A percentile compares a stretch with the other conserved stretches of the same genome.
Evolutionary conservation across 805 yeast species (phyloP).

Genomic region (Kuraishia borneana): DNA sequence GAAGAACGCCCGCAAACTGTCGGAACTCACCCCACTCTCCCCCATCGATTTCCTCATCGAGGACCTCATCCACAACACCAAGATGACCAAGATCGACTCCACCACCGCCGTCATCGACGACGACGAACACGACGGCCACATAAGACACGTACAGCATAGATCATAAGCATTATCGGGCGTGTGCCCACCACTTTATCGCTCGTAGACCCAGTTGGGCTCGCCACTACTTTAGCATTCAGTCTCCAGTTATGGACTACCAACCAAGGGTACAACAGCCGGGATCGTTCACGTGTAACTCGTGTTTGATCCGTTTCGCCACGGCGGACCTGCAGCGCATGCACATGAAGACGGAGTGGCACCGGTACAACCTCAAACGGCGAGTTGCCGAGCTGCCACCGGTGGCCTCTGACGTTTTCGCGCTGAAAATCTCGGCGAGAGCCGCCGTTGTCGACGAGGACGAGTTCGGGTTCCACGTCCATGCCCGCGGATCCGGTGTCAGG

Average conservation of each 20-base stretch:
- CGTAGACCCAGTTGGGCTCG: too few species aligned
- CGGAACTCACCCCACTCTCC: constrained; percentile 21
- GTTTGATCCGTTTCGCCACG: constrained; percentile 27
- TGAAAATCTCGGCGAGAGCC: constrained; percentile 6
- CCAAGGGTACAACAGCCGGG: constrained; percentile 1
- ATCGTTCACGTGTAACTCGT: constrained; percentile 25
- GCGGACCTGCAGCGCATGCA: constrained; percentile 33
- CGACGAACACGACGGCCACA: not conserved
- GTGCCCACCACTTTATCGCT: too few species aligned
- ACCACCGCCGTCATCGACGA: constrained; percentile 1
- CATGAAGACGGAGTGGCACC: constrained; percentile 40
- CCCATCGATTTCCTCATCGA: constrained; percentile 23
- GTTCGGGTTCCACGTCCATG: constrained; percentile 34
- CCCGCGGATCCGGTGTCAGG: constrained; percentile 12
- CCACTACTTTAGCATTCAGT: too few species aligned
- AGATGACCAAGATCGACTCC: not conserved
- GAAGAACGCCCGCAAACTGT: constrained; percentile 16
- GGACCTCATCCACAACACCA: constrained; percentile 9
- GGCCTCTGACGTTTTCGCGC: constrained; percentile 21
- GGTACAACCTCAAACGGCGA: constrained; percentile 36
- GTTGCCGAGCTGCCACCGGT: constrained; percentile 35
- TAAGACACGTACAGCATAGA: too few species aligned
- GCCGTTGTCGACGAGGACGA: constrained; percentile 31
- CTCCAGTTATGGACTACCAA: not conserved
- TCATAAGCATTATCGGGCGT: too few species aligned